A percentile compares a stretch with the other conserved stretches of the same genome.
These are phyloP conservation scores for Linderina pennispora DNA, from an alignment of 192 early-diverging fungal genomes.

Conservation along the genomic window DNA sequence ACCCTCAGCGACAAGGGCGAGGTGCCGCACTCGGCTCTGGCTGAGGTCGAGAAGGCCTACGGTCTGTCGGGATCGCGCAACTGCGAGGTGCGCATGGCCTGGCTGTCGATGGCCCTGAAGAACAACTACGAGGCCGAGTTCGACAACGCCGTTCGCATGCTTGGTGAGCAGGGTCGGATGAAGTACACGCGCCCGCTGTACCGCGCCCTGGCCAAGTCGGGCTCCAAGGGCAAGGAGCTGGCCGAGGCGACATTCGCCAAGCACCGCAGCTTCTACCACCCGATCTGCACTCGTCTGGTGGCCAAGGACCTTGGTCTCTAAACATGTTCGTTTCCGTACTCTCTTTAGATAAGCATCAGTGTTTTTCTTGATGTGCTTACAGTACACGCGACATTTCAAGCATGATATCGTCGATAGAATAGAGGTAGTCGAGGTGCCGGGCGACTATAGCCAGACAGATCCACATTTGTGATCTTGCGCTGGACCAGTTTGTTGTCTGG, in stretches of 20 bases:
- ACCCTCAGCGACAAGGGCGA: constrained; percentile 50
- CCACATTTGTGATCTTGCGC: constrained; percentile 21
- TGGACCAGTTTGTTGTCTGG: constrained; percentile 19
- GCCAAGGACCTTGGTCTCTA: constrained; percentile 60
- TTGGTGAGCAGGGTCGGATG: constrained; percentile 77
- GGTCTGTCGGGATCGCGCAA: constrained; percentile 57
- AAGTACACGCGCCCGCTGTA: constrained; percentile 78
- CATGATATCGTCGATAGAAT: constrained; percentile 25
- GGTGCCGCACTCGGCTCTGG: constrained; percentile 51
- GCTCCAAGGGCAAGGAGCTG: constrained; percentile 55
- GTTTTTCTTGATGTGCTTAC: constrained; percentile 1
- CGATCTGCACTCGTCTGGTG: constrained; percentile 75
- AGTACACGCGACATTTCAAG: constrained; percentile 24
- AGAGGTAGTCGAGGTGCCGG: constrained; percentile 35
- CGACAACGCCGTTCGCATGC: constrained; percentile 62
- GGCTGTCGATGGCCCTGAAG: constrained; percentile 66
- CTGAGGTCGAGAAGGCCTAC: constrained; percentile 61
- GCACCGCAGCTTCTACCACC: constrained; percentile 75
- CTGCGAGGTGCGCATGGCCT: constrained; percentile 71
- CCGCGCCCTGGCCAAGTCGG: constrained; percentile 49
- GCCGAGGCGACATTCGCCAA: constrained; percentile 65
- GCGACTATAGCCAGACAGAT: constrained; percentile 17
- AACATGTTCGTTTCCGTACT: no score
- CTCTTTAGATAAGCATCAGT: background rate
- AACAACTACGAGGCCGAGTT: constrained; percentile 67